Evolutionary conservation across 768 basidiomycete species (phyloP).

Genomic region (Austroboletus festivus): DNA sequence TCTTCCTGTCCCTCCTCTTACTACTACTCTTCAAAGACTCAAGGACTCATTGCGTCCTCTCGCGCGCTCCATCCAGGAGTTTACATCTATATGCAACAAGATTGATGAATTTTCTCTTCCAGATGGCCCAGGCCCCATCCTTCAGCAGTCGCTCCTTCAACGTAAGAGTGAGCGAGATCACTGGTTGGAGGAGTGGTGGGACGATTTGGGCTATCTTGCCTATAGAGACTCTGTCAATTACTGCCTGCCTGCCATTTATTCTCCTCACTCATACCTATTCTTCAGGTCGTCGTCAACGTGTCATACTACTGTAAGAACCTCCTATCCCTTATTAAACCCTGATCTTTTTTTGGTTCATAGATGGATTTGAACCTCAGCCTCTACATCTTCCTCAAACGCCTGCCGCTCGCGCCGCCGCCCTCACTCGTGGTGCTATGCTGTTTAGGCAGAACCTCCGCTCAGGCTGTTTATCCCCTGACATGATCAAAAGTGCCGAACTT

Average conservation of each 20-base stretch:
- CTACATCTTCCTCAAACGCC: slow-evolving; percentile 54
- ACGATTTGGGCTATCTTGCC: slow-evolving; percentile 74
- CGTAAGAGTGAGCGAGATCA: slow-evolving; percentile 56
- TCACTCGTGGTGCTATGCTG: slow-evolving; percentile 68
- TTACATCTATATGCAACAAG: slow-evolving; percentile 48
- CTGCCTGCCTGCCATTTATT: background rate
- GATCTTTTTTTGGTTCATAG: slow-evolving; percentile 36
- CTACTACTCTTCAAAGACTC: slow-evolving; percentile 62
- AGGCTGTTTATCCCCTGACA: slow-evolving; percentile 63
- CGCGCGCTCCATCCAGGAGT: slow-evolving; percentile 61
- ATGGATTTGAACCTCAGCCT: slow-evolving; percentile 74
- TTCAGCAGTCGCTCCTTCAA: slow-evolving; percentile 64
- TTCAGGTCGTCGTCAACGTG: slow-evolving; percentile 81
- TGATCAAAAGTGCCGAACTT: slow-evolving; percentile 62
- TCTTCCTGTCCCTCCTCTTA: slow-evolving; percentile 74
- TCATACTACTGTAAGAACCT: slow-evolving; percentile 84
- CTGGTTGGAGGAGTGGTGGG: slow-evolving; percentile 97
- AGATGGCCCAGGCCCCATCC: slow-evolving; percentile 42
- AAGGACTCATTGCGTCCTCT: slow-evolving; percentile 72
- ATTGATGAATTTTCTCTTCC: slow-evolving; percentile 62
- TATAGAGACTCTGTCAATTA: slow-evolving; percentile 78
- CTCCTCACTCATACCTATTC: slow-evolving; percentile 1
- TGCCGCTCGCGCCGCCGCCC: slow-evolving; percentile 64
- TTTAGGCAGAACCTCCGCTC: slow-evolving; percentile 69
- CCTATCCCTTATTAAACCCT: background rate